Evolutionary conservation across 2,329 filamentous ascomycete genomes (phyloP).

Genomic region (Cytospora leucostoma): DNA sequence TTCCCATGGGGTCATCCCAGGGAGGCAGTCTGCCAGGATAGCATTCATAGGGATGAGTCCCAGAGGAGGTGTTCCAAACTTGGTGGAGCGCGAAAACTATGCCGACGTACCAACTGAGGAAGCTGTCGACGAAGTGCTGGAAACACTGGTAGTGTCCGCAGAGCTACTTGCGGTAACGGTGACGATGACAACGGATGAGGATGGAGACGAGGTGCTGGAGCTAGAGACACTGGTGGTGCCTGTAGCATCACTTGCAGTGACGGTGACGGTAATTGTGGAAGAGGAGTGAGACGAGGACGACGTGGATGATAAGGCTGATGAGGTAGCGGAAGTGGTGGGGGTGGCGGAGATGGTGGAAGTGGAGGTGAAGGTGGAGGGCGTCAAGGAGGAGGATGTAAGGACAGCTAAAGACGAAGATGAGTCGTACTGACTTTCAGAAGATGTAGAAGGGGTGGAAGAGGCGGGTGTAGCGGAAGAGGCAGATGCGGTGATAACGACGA

Average conservation of each 20-base stretch:
- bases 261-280: constrained; percentile 3
- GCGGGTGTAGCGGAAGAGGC: constrained; percentile 24
- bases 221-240: constrained; percentile 10
- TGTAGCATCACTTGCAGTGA: not conserved
- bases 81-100: not conserved
- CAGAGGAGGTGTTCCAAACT: not conserved
- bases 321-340: too few relatives aligned
- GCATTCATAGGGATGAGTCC: not conserved
- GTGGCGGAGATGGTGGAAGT: constrained; percentile 2
- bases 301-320: constrained; percentile 8
- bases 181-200: constrained; percentile 10
- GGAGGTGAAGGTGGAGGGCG: constrained; percentile 21
- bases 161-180: not conserved
- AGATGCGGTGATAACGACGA: constrained; percentile 18
- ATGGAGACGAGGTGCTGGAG: constrained; percentile 11
- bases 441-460: constrained; percentile 27
- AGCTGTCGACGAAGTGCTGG: constrained; percentile 17
- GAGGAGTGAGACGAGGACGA: constrained; percentile 19
- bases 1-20: not conserved
- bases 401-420: constrained; percentile 29
- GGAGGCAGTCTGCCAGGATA: not conserved
- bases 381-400: constrained; percentile 1
- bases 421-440: constrained; percentile 30
- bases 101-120: constrained; percentile 21
- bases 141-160: constrained; percentile 9